Percentiles rank a stretch among this genome's conserved stretches.
Conservation (phyloP, 148 eudicot species). For the Heliamphora exappendiculata region DNA sequence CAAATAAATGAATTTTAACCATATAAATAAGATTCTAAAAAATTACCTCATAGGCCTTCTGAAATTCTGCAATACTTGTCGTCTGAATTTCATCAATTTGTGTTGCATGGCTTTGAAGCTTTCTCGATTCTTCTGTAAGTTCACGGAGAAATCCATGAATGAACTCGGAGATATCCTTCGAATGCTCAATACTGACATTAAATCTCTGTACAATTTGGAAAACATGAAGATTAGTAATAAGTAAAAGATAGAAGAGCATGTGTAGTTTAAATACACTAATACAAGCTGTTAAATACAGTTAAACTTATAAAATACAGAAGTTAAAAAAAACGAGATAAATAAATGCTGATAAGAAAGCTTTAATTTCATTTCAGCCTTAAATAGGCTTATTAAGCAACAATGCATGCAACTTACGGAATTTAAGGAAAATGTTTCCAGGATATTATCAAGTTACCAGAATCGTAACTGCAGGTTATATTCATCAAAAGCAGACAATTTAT, state of each 20-base stretch:
- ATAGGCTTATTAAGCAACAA: not conserved
- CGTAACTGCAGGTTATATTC: not conserved
- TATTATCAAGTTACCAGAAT: not conserved
- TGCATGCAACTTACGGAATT: not conserved
- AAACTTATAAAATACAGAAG: not conserved
- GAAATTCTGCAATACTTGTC: constrained; percentile 59
- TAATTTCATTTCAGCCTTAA: not conserved
- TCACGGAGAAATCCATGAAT: constrained; percentile 50
- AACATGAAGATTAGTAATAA: not conserved
- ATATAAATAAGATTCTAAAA: not conserved
- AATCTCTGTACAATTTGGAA: constrained; percentile 49
- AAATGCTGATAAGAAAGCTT: too few relatives aligned
- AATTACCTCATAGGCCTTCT: constrained; percentile 68
- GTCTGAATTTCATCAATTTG: constrained; percentile 59
- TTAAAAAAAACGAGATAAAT: not conserved
- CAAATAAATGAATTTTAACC: not conserved
- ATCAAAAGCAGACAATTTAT: not conserved
- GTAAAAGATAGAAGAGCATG: not conserved
- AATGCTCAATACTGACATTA: constrained; percentile 44
- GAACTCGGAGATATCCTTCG: constrained; percentile 53
- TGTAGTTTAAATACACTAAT: not conserved
- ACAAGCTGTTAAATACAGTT: not conserved
- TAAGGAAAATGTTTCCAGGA: not conserved
- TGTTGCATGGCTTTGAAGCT: constrained; percentile 55
- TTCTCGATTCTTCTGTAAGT: constrained; percentile 51